These are phyloP conservation scores for Neofusicoccum kwambonambiense DNA, from an alignment of 2,329 filamentous ascomycete species.

Conservation along the genomic window DNA sequence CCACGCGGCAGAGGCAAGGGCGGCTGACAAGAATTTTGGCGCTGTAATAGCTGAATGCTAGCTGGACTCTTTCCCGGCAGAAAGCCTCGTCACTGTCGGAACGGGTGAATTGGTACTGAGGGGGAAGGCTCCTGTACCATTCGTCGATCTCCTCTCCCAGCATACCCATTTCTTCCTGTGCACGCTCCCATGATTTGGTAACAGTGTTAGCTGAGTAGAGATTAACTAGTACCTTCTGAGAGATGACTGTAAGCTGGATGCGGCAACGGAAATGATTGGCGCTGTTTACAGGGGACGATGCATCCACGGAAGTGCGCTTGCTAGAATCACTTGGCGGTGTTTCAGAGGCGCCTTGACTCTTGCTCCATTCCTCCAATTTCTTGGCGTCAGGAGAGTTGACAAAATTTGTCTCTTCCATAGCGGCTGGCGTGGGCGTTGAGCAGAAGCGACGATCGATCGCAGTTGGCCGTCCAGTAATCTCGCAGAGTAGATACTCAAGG, in stretches of 20 bases:
- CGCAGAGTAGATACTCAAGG: conserved; percentile 35
- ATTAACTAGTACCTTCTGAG: conserved; percentile 28
- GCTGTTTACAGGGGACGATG: background rate
- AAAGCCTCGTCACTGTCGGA: background rate
- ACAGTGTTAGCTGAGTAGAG: conserved; percentile 34
- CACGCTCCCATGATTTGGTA: conserved; percentile 33
- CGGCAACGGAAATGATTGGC: conserved; percentile 19
- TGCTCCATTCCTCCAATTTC: background rate
- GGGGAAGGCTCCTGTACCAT: conserved; percentile 33
- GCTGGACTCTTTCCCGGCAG: conserved; percentile 30
- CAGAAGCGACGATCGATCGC: conserved; percentile 29
- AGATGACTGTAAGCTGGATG: conserved; percentile 29
- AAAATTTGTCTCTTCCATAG: conserved; percentile 23
- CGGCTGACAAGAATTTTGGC: conserved; percentile 38
- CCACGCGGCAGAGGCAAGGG: conserved; percentile 40
- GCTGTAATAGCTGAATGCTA: conserved; percentile 35
- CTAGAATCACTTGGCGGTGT: background rate
- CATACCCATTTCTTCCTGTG: conserved; percentile 31
- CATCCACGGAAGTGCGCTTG: background rate
- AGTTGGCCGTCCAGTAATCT: conserved; percentile 39
- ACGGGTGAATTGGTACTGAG: conserved; percentile 29
- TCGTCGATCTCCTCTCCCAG: conserved; percentile 32
- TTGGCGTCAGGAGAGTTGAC: background rate
- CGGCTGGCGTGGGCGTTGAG: conserved; percentile 33
- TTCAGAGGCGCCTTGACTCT: background rate